Conservation (phyloP, 805 yeast genomes). For the Saturnispora hagleri region DNA sequence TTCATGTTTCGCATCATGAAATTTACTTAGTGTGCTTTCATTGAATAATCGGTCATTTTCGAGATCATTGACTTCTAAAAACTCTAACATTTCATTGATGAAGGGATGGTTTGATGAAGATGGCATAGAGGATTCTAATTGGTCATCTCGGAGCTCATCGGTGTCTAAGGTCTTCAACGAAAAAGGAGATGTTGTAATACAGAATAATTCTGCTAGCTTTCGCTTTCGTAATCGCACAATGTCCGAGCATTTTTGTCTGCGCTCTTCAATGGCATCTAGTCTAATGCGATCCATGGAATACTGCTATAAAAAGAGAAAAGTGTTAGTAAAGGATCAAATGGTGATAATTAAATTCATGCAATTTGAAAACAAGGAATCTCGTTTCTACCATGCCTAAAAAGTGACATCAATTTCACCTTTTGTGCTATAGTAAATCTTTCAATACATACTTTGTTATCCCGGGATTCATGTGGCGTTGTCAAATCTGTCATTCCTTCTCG, state of each 20-base stretch:
- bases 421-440: background rate
- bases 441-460: background rate
- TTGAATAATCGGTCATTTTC: conserved; percentile 36
- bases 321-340: background rate
- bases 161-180: conserved; percentile 34
- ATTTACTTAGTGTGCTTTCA: conserved; percentile 2
- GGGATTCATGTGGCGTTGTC: background rate
- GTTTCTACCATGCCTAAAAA: background rate
- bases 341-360: conserved; percentile 6
- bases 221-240: conserved; percentile 45
- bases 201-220: conserved; percentile 52
- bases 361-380: background rate
- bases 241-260: conserved; percentile 34
- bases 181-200: conserved; percentile 44
- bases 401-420: background rate
- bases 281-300: conserved; percentile 34
- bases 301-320: background rate
- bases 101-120: conserved; percentile 1
- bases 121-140: background rate
- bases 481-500: background rate
- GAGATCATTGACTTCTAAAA: conserved; percentile 44
- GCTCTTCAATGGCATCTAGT: conserved; percentile 36
- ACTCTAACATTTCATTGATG: conserved; percentile 28
- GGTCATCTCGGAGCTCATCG: conserved; percentile 28
- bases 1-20: background rate